Percentiles rank a stretch among this genome's conserved stretches.
Evolutionary conservation across 148 eudicot species (phyloP).

Genomic region (Chenopodium suecicum): DNA sequence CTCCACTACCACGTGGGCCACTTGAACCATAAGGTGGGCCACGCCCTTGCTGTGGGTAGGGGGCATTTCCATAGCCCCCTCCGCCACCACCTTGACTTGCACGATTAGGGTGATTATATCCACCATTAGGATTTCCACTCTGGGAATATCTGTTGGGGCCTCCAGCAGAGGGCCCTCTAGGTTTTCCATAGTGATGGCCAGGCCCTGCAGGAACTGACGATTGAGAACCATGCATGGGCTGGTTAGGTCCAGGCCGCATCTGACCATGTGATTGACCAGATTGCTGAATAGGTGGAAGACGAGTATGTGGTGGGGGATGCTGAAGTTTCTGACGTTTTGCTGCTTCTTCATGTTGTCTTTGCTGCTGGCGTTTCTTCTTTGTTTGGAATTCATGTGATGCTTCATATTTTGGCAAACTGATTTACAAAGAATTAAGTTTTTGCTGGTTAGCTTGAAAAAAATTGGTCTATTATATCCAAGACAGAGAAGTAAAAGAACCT

Average conservation of each 20-base stretch:
- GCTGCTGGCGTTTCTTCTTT: constrained; percentile 86
- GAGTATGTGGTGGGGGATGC: constrained; percentile 77
- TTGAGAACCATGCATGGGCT: constrained; percentile 55
- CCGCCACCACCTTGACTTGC: constrained; percentile 46
- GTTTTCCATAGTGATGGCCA: constrained; percentile 68
- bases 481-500: constrained; percentile 41
- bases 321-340: constrained; percentile 82
- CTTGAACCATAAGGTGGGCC: constrained; percentile 58
- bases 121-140: constrained; percentile 50
- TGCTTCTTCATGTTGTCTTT: constrained; percentile 74
- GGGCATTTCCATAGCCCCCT: constrained; percentile 50
- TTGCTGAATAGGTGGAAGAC: constrained; percentile 73
- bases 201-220: constrained; percentile 58
- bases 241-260: constrained; percentile 56
- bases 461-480: neutral
- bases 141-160: constrained; percentile 65
- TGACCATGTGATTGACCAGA: constrained; percentile 62
- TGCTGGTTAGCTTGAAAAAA: neutral
- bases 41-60: constrained; percentile 70
- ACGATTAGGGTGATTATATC: constrained; percentile 57
- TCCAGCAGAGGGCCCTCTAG: constrained; percentile 54
- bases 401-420: constrained; percentile 80
- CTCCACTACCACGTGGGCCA: constrained; percentile 63
- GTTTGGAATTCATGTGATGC: constrained; percentile 94
- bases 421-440: neutral